Conservation (phyloP, 1,139 yeast species). For the Sugiyamaella japonica region DNA sequence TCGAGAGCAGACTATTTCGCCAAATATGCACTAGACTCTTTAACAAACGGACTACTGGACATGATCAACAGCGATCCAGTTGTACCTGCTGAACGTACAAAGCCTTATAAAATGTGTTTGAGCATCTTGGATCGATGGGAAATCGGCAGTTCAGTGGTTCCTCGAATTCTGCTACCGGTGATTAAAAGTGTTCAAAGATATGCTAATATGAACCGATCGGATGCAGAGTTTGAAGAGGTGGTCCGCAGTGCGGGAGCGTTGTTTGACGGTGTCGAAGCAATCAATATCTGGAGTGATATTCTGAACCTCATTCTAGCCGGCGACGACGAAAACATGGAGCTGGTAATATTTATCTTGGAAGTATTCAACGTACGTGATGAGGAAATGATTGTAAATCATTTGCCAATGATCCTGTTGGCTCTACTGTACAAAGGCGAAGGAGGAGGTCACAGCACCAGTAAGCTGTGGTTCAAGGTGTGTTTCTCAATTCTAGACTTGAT, state of each 20-base stretch:
- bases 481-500: constrained; percentile 46
- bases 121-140: constrained; percentile 94
- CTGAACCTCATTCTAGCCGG: constrained; percentile 42
- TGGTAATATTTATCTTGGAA: constrained; percentile 58
- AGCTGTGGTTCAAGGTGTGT: constrained; percentile 26
- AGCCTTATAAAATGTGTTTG: constrained; percentile 62
- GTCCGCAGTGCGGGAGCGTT: constrained; percentile 61
- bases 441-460: neutral
- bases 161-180: constrained; percentile 65
- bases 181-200: constrained; percentile 42
- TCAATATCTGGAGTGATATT: constrained; percentile 70
- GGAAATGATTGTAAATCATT: constrained; percentile 74
- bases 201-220: constrained; percentile 23
- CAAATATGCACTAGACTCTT: constrained; percentile 51
- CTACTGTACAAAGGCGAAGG: constrained; percentile 36
- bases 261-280: constrained; percentile 83
- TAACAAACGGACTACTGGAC: constrained; percentile 55
- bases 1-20: constrained; percentile 58
- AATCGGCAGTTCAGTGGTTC: constrained; percentile 71
- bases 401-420: constrained; percentile 66
- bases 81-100: constrained; percentile 42
- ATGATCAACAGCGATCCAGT: constrained; percentile 44
- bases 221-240: constrained; percentile 44
- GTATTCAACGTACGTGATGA: constrained; percentile 79
- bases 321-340: constrained; percentile 44